These are phyloP conservation scores for Phytophthora hybrid DNA, from an alignment of 352 stramenopile genomes.

Conservation along the genomic window DNA sequence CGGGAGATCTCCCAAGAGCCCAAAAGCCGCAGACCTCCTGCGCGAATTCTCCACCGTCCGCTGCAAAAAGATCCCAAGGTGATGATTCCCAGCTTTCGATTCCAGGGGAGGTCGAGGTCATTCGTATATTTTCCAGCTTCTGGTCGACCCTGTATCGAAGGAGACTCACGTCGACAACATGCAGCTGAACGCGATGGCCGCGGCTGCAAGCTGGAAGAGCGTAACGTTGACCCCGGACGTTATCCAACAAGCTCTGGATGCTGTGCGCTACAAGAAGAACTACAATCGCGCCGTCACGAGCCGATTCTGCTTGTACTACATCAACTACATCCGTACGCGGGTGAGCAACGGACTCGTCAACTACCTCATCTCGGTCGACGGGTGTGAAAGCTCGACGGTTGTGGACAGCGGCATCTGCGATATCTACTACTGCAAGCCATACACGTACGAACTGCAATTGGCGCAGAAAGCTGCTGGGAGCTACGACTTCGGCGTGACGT, in stretches of 20 bases:
- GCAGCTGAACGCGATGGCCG: conserved; percentile 9
- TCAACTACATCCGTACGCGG: conserved; percentile 44
- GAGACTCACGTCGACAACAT: not conserved
- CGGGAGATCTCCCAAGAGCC: not conserved
- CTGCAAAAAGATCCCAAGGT: not conserved
- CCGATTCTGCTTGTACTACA: conserved; percentile 52
- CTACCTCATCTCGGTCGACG: conserved; percentile 52
- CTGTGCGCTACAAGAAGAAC: conserved; percentile 51
- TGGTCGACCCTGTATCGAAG: not conserved
- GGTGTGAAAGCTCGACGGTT: conserved; percentile 40
- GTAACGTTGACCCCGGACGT: conserved; percentile 29
- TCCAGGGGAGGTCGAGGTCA: not conserved
- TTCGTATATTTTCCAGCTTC: not conserved
- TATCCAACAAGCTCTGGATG: conserved; percentile 42
- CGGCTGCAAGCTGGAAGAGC: conserved; percentile 27
- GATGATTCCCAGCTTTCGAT: not conserved
- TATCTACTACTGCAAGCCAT: conserved; percentile 53
- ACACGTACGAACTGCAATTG: conserved; percentile 56
- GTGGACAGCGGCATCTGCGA: conserved; percentile 47
- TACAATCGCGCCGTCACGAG: conserved; percentile 44
- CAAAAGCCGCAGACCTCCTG: conserved; percentile 7
- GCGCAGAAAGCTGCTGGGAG: conserved; percentile 39
- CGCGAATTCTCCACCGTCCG: not conserved
- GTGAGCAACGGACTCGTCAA: conserved; percentile 27
- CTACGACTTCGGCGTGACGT: conserved; percentile 47